These are phyloP conservation scores for Firmiana major DNA, from an alignment of 345 rosid genomes.

Conservation along the genomic window DNA sequence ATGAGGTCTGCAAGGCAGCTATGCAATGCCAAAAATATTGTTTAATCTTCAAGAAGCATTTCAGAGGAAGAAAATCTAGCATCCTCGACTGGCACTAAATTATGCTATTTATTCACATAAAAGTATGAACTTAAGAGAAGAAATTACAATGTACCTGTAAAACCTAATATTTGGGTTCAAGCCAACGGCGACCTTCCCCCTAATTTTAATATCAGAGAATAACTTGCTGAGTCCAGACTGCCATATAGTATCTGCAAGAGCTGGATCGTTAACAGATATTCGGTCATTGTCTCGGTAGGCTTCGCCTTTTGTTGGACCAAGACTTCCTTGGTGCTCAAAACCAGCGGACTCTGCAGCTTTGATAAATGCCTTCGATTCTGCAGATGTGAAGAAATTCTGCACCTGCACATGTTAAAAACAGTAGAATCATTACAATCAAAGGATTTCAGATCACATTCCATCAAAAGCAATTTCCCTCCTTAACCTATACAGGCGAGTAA, in stretches of 20 bases:
- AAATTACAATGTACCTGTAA: constrained; percentile 52
- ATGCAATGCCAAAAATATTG: neutral
- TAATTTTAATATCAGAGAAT: constrained; percentile 66
- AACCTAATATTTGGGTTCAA: constrained; percentile 86
- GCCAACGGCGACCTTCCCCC: constrained; percentile 75
- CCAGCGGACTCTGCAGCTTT: constrained; percentile 71
- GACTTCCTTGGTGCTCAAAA: constrained; percentile 87
- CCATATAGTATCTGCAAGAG: constrained; percentile 66
- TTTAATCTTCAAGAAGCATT: neutral
- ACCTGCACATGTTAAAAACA: constrained; percentile 44
- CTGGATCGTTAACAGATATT: constrained; percentile 61
- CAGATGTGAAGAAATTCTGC: constrained; percentile 55
- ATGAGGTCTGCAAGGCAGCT: neutral
- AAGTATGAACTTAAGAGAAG: neutral
- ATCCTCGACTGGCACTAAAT: neutral
- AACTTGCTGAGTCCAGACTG: constrained; percentile 61
- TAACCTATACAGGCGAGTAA: neutral
- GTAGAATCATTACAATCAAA: constrained; percentile 12
- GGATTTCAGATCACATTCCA: neutral
- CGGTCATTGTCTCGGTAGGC: constrained; percentile 89
- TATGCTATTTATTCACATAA: neutral
- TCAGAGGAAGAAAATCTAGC: neutral
- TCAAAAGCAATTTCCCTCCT: neutral
- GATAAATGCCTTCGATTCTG: constrained; percentile 66
- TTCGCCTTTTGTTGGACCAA: constrained; percentile 86